phyloP scores from a whole-genome alignment of 805 yeast genomes.

The Kazachstania kunashirensis region DNA sequence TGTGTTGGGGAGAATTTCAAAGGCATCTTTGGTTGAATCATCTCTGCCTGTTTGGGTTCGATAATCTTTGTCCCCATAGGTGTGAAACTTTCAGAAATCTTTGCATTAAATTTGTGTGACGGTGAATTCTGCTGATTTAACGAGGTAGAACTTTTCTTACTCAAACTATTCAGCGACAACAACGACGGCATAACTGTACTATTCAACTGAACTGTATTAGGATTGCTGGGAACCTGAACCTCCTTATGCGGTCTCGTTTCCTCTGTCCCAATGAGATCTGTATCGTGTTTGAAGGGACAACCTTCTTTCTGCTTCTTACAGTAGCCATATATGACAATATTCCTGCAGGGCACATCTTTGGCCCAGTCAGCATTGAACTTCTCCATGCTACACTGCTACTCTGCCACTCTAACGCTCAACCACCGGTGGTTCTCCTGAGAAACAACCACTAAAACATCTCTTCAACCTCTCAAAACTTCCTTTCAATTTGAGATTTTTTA shows the following conservation, averaged over 20 bases:
- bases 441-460: too few species aligned
- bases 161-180: not conserved
- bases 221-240: too few species aligned
- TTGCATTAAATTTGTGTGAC: constrained; percentile 39
- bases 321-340: constrained; percentile 75
- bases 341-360: constrained; percentile 71
- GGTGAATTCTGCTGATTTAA: constrained; percentile 3
- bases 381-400: too few species aligned
- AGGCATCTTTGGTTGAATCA: too few species aligned
- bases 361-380: constrained; percentile 40
- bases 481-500: too few species aligned
- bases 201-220: not conserved
- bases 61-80: constrained; percentile 33
- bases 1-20: constrained; percentile 1
- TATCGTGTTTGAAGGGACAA: constrained; percentile 68
- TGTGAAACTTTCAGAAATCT: constrained; percentile 44
- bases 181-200: not conserved
- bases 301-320: constrained; percentile 85
- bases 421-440: too few species aligned
- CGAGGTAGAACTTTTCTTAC: not conserved
- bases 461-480: too few species aligned
- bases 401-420: too few species aligned
- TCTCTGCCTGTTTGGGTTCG: not conserved
- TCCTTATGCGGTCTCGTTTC: too few species aligned
- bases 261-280: too few species aligned